Evolutionary conservation across 2,329 filamentous ascomycete genomes (phyloP), one percentile per base, ranked within the genome.

Genomic region (Paecilomyces dactylethromorphus): DNA sequence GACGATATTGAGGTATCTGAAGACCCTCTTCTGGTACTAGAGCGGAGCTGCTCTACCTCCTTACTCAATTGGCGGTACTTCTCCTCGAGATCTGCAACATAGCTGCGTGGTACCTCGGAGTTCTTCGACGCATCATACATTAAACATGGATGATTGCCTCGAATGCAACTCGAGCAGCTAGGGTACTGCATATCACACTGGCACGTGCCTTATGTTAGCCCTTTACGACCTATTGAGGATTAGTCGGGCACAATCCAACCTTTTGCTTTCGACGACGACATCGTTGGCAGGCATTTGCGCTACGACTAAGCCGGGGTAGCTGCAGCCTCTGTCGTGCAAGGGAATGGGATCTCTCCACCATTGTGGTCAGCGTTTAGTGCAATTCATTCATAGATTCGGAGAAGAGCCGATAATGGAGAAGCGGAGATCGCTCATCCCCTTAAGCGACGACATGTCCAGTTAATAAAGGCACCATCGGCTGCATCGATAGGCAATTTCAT

Each of bases 121-220:
- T 62, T 57, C 53, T 69, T 69, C 13, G 62, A 61, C 2, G 63
- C 58, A 54, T 67, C 55, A 61, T 66, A 69, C 8, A 54, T 65
- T 33, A 69, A 56, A 57, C 67, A 67, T 35, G 53, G 59, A 49
- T 49, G 51, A 33, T 62, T 53, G n/a, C 57, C 58, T 22, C 54
- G 58, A 60, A 62, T 59, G 51, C 66, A 68, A 59, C 62, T 68
- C n/a, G 64, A 63, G 35, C 66, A 68, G 35, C 60, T 62, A 31
- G 66, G 66, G 56, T 65, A 61, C 57, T 56, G 57, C 51, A 63
- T 61, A 59, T 68, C 66, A 52, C 66, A 68, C 66, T 68, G 26
- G 3, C 2, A 39, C 12, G 35, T 39, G 35, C 35, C n/a, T 39
- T n/a, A n/a, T 13, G 13, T 39, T 39, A 39, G 35, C 15, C 21